Evolutionary conservation across 345 rosid genomes (phyloP), one percentile per base, ranked within the genome.

Genomic region (Hirschfeldia incana): DNA sequence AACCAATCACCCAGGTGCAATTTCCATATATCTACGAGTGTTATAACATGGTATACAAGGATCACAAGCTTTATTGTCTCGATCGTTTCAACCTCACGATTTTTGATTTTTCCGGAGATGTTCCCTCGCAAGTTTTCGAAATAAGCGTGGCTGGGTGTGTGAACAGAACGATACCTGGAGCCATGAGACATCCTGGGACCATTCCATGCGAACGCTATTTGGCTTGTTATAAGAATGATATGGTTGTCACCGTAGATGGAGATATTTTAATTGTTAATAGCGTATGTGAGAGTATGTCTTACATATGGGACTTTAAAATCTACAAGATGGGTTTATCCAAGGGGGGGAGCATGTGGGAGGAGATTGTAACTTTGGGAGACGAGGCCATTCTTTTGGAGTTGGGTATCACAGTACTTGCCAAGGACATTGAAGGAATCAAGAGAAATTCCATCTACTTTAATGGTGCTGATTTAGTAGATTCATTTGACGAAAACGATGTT

Each of bases 291-390:
- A 8, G 28, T 17, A 17, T 16, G 27, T 55, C 61, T 1, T 26
- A 26, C 29, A 59, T 59, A 59, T 15, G 69, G 76, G 12, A 62
- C n/a, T 0, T 62, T 63, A 29, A 1, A 16, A 62, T 73, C 17
- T 62, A 44, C 61, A 63, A 44, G 76, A 46, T 46, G 53, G 53
- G 15, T 46, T 11, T 6, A 46, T 73, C 46, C 0, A 49, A 32
- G 5, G 77, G 63, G 5, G 77, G 63, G 3, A 17, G 34, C 26
- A 61, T 61, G 58, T 73, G 76, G 76, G 30, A 60, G 15, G 3
- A 72, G 27, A n/a, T 59, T 13, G 0, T 27, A 26, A 13, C 37
- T n/a, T 59, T 72, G 37, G 58, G 67, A 28, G 59, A 72, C 3
- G 59, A 61, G 9, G 16, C 59, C 2, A 72, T 72, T 42, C 28